Evolutionary conservation across 306 rosid species (phyloP).

Genomic region (Delonix regia): DNA sequence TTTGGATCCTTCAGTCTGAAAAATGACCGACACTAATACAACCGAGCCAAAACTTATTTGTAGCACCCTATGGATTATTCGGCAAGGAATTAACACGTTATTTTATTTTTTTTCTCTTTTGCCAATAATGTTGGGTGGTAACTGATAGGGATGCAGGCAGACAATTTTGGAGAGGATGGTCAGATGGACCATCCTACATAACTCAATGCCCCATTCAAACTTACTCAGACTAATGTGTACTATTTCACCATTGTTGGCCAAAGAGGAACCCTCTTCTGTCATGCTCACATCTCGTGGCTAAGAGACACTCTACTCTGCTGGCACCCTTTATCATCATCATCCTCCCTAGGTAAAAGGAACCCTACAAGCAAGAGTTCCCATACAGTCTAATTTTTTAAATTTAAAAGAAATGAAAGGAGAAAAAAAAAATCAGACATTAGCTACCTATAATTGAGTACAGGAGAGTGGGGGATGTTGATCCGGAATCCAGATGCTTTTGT

Average conservation of each 20-base stretch:
- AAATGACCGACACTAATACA: too few relatives aligned
- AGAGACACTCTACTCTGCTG: constrained; percentile 44
- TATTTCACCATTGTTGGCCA: constrained; percentile 48
- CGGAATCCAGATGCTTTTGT: constrained; percentile 33
- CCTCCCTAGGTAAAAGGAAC: constrained; percentile 28
- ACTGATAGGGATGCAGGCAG: constrained; percentile 50
- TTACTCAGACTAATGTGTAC: constrained; percentile 37
- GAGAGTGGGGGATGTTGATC: constrained; percentile 50
- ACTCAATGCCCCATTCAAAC: constrained; percentile 54
- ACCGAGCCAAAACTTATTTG: neutral
- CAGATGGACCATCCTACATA: constrained; percentile 46
- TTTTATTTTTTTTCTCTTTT: neutral
- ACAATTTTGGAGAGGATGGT: constrained; percentile 46
- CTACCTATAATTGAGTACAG: constrained; percentile 16
- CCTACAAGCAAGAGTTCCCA: constrained; percentile 42
- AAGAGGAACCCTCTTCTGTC: constrained; percentile 57
- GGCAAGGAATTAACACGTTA: neutral
- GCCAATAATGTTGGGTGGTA: neutral
- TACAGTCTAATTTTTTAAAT: neutral
- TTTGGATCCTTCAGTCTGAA: too few relatives aligned
- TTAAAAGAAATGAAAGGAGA: neutral
- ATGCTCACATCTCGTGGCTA: constrained; percentile 51
- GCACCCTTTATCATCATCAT: neutral
- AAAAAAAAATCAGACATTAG: neutral
- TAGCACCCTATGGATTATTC: too few relatives aligned